These are phyloP conservation scores for Diddensiella santjacobensis DNA, from an alignment of 805 yeast species.

Conservation along the genomic window DNA sequence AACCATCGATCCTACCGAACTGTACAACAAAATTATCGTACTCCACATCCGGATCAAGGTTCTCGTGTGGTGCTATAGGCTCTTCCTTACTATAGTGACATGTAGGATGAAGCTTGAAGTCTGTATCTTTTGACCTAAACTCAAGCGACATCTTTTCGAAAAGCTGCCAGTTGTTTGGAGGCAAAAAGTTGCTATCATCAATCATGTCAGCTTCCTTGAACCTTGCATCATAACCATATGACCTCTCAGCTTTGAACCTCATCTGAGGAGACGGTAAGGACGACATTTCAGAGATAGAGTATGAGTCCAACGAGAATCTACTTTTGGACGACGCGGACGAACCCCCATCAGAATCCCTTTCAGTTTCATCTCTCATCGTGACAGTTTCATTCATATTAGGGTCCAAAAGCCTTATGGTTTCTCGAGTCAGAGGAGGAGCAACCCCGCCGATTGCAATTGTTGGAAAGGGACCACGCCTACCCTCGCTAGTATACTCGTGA, in stretches of 20 bases:
- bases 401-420: slow-evolving; percentile 42
- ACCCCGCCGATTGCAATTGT: slow-evolving; percentile 62
- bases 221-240: background rate
- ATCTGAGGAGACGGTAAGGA: background rate
- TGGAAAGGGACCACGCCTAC: slow-evolving; percentile 49
- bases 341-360: slow-evolving; percentile 15
- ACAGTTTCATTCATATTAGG: slow-evolving; percentile 19
- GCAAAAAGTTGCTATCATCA: slow-evolving; percentile 16
- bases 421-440: slow-evolving; percentile 54
- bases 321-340: slow-evolving; percentile 16
- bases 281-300: background rate
- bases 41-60: slow-evolving; percentile 40
- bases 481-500: slow-evolving; percentile 36
- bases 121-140: slow-evolving; percentile 2
- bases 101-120: slow-evolving; percentile 17
- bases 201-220: slow-evolving; percentile 1
- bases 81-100: slow-evolving; percentile 14
- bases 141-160: slow-evolving; percentile 8
- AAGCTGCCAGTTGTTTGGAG: slow-evolving; percentile 20
- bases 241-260: background rate
- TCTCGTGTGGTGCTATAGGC: slow-evolving; percentile 9
- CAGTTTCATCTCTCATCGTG: slow-evolving; percentile 13
- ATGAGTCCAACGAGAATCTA: slow-evolving; percentile 1
- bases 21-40: slow-evolving; percentile 54
- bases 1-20: slow-evolving; percentile 48